A percentile compares a stretch with the other conserved stretches of the same genome.
These are phyloP conservation scores for Durio zibethinus DNA, from an alignment of 345 rosid species.

Conservation along the genomic window DNA sequence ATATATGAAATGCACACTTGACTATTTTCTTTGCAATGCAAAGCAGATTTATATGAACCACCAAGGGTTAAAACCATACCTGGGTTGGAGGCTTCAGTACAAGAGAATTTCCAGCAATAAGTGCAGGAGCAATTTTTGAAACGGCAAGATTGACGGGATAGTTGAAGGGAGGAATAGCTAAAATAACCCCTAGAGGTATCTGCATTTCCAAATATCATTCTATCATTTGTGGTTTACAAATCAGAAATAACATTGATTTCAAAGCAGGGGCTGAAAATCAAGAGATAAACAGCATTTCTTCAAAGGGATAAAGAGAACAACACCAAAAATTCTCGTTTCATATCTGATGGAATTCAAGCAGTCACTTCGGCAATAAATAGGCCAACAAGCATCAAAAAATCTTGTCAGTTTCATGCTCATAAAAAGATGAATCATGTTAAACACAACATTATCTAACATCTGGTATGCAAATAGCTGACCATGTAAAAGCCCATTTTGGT, in stretches of 20 bases:
- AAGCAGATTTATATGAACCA: background rate
- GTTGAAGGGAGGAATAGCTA: slow-evolving; percentile 96
- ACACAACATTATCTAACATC: background rate
- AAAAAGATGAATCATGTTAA: no score
- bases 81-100: slow-evolving; percentile 99
- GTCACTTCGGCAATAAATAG: background rate
- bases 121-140: slow-evolving; percentile 89
- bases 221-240: background rate
- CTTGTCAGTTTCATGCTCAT: background rate
- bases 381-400: background rate
- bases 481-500: background rate
- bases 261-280: background rate
- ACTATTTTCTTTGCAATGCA: background rate
- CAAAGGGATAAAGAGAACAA: background rate
- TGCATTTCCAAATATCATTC: slow-evolving; percentile 23
- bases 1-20: background rate
- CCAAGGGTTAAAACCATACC: slow-evolving; percentile 30
- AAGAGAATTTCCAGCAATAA: slow-evolving; percentile 90
- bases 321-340: background rate
- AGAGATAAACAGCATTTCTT: background rate
- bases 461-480: background rate
- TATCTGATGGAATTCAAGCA: background rate
- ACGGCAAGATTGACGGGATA: slow-evolving; percentile 98
- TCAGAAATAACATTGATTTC: background rate
- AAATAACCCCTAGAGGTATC: slow-evolving; percentile 84